Evolutionary conservation across 2,329 filamentous ascomycete species (phyloP), one percentile per base, ranked within the genome.

Genomic region (Lasiodiplodia hormozganensis): DNA sequence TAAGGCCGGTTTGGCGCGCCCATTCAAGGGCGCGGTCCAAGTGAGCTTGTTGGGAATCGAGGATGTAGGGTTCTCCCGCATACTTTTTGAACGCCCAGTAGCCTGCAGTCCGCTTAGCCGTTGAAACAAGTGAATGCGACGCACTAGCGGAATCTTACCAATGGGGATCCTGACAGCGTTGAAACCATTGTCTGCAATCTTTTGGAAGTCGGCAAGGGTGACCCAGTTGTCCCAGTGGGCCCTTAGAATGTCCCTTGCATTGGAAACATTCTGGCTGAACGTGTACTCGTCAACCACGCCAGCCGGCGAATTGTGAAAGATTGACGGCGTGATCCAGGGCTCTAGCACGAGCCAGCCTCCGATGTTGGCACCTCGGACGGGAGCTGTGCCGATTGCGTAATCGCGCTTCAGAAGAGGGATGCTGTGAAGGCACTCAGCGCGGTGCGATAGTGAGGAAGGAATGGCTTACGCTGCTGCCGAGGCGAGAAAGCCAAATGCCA

Each of bases 141-240:
- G 51, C 23, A 21, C 34, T 8, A 36, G 25, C 16, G 40, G 10
- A 31, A 18, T 7, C 53, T 67, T 60, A 68, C 66, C 86, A 65
- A 89, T 81, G 0, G 87, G 87, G 47, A 89, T 86, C 18, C 87
- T 82, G 11, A 89, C 85, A 12, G 86, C 79, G 74, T 89, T 88
- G 77, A 89, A 86, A 4, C 87, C 87, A 0, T 85, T 82, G 47
- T 83, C 76, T 28, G 82, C 82, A 72, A 89, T 88, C 71, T 85
- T 86, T 72, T 86, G 78, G 74, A 89, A 87, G 73, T 89, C 87
- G 16, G 76, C 72, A 71, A 81, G 82, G 18, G 80, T 81, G 18
- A 82, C 83, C 80, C 80, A 88, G 34, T 76, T 83, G 71, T 83
- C 82, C 84, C 82, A 89, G 76, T 84, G 85, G 56, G 79, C 76